phyloP scores from a whole-genome alignment of 306 rosid species.

The Lathyrus oleraceus region DNA sequence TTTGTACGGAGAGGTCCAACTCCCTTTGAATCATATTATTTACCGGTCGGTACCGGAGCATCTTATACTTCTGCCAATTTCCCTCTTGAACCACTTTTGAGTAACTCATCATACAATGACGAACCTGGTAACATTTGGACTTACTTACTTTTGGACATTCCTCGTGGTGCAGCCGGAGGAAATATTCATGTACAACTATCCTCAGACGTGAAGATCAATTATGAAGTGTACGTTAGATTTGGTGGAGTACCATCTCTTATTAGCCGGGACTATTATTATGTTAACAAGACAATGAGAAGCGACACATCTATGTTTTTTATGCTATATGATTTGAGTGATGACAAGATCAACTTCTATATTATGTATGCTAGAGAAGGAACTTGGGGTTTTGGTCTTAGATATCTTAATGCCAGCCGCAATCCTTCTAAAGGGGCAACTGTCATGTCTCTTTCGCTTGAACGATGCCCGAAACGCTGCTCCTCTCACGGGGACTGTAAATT shows the following conservation, averaged over 20 bases:
- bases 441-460: slow-evolving; percentile 86
- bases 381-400: slow-evolving; percentile 87
- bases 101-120: slow-evolving; percentile 51
- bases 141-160: slow-evolving; percentile 75
- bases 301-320: slow-evolving; percentile 74
- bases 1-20: slow-evolving; percentile 58
- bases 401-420: slow-evolving; percentile 41
- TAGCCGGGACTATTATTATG: slow-evolving; percentile 80
- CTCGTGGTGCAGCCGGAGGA: slow-evolving; percentile 90
- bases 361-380: slow-evolving; percentile 90
- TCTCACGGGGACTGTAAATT: slow-evolving; percentile 69
- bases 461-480: slow-evolving; percentile 90
- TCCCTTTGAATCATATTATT: slow-evolving; percentile 81
- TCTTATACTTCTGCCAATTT: slow-evolving; percentile 57
- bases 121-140: slow-evolving; percentile 66
- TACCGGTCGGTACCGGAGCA: slow-evolving; percentile 61
- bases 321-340: slow-evolving; percentile 66
- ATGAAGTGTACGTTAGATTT: slow-evolving; percentile 80
- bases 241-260: slow-evolving; percentile 87
- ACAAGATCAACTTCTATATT: slow-evolving; percentile 69
- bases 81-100: slow-evolving; percentile 73
- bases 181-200: slow-evolving; percentile 67
- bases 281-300: slow-evolving; percentile 75
- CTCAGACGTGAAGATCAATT: slow-evolving; percentile 55
- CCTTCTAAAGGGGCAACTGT: slow-evolving; percentile 50